Evolutionary conservation across 352 stramenopile species (phyloP).

Genomic region (Globisporangium rhizosaccharum): DNA sequence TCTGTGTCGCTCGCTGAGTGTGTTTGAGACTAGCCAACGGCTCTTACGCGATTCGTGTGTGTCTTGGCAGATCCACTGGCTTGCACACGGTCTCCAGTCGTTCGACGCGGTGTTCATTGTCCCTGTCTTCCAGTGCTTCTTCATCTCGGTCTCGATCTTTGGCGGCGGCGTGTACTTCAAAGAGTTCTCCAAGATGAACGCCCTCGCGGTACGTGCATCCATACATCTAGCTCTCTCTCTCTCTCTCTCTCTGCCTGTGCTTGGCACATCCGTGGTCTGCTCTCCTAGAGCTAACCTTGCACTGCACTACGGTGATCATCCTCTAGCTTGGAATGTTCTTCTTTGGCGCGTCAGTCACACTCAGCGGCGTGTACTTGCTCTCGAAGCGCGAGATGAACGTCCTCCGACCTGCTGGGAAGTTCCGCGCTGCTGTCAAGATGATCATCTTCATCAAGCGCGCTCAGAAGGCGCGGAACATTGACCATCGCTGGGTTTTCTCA

Average conservation of each 20-base stretch:
- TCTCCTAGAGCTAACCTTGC: too few species aligned
- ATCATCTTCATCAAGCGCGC: constrained; percentile 60
- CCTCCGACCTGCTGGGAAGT: constrained; percentile 32
- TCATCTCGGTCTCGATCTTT: constrained; percentile 88
- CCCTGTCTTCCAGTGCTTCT: constrained; percentile 86
- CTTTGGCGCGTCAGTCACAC: constrained; percentile 56
- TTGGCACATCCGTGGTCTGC: neutral
- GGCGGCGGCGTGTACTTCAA: constrained; percentile 88
- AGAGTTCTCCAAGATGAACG: constrained; percentile 59
- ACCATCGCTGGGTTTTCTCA: constrained; percentile 35
- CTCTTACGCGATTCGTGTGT: neutral
- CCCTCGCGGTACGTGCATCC: constrained; percentile 24
- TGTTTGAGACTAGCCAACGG: too few species aligned
- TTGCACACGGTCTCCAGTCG: constrained; percentile 69
- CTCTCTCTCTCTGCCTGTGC: neutral
- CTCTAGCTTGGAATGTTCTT: constrained; percentile 62
- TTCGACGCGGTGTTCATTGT: constrained; percentile 88
- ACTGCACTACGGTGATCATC: neutral
- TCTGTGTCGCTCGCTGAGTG: neutral
- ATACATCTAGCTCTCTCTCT: neutral
- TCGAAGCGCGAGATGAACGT: constrained; percentile 65
- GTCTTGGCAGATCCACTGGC: constrained; percentile 65
- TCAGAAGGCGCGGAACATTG: constrained; percentile 52
- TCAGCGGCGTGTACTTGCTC: constrained; percentile 65
- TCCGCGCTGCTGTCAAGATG: constrained; percentile 50